Base-by-base conservation (phyloP, 192 early-diverging fungal genomes). In the Chytriomyces hyalinus region DNA sequence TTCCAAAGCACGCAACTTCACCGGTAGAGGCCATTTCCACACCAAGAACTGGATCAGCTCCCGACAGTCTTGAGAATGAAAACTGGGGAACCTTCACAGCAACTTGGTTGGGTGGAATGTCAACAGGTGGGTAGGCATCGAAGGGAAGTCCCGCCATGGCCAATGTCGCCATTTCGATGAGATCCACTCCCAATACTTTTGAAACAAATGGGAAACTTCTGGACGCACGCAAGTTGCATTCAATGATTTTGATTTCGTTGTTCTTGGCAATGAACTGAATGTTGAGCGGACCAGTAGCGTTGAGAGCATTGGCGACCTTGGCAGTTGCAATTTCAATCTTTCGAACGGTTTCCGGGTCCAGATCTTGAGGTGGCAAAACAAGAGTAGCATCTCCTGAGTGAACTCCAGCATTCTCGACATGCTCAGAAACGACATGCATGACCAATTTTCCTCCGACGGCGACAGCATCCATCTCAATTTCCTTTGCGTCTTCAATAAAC, bases 1-100 rank as follows among this genome's bases (percentile, higher is more conserved):
- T 90, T 43, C 98, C 98, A 79, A 99, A 98, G 80, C 95, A 97
- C 4, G 97, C 97, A 26, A 99, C 97, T 87, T 99, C 97, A 80
- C 97, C 97, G 3, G 97, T 99, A 6, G 97, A 98, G 28, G 97
- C 97, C 97, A 99, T 99, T 87, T 99, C 97, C 5, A 99, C 97
- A 79, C 97, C 97, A 61, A 99, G 85, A 78, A 99, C 91, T 57
- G 97, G 97, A 84, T 99, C 97, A 60, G 97, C 97, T 45, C 96
- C 97, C 57, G 92, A 91, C 46, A 99, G 87, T 76, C 97, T 93
- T 76, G 92, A 94, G 91, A 97, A 99, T 70, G 92, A 94, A 85
- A 99, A 99, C 87, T 98, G 96, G 46, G 97, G 97, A n/a, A 97
- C 97, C 88, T 99, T 99, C 48, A 70, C 70, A 48, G 92, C 96